Conservation (phyloP, 2,329 filamentous ascomycete species). For the Botryotinia convoluta region DNA sequence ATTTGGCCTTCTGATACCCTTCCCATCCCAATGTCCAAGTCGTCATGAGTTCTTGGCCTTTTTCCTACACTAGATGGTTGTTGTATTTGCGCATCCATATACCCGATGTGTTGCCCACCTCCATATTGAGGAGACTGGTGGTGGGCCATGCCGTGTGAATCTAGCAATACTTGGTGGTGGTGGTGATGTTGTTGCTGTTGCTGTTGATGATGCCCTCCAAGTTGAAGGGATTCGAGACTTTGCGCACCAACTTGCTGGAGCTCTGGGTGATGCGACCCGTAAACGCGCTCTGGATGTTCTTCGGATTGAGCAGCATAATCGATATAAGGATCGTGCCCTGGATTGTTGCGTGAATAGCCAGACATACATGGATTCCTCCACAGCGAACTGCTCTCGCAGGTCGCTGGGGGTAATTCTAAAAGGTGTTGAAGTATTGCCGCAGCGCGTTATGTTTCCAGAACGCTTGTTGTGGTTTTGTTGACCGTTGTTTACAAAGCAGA, state of each 20-base stretch:
- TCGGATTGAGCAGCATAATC: slow-evolving; percentile 68
- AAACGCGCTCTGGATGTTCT: slow-evolving; percentile 61
- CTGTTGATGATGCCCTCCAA: slow-evolving; percentile 50
- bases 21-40: slow-evolving; percentile 51
- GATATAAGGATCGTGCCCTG: slow-evolving; percentile 59
- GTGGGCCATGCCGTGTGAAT: slow-evolving; percentile 53
- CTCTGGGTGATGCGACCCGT: slow-evolving; percentile 49
- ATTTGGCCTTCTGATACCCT: slow-evolving; percentile 44
- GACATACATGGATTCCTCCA: slow-evolving; percentile 69
- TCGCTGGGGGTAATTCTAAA: slow-evolving; percentile 55
- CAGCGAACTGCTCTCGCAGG: slow-evolving; percentile 74
- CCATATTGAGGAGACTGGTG: slow-evolving; percentile 47
- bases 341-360: slow-evolving; percentile 62
- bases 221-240: slow-evolving; percentile 35
- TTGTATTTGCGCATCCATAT: slow-evolving; percentile 41
- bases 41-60: slow-evolving; percentile 50
- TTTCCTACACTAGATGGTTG: slow-evolving; percentile 43
- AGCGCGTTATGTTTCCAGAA: slow-evolving; percentile 35
- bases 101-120: slow-evolving; percentile 51
- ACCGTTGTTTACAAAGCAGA: slow-evolving; percentile 34
- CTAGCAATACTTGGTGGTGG: slow-evolving; percentile 55
- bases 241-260: slow-evolving; percentile 36
- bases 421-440: slow-evolving; percentile 37
- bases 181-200: slow-evolving; percentile 49
- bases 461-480: slow-evolving; percentile 31